Evolutionary conservation across 345 rosid species (phyloP).

Genomic region (Clarkia xantiana): DNA sequence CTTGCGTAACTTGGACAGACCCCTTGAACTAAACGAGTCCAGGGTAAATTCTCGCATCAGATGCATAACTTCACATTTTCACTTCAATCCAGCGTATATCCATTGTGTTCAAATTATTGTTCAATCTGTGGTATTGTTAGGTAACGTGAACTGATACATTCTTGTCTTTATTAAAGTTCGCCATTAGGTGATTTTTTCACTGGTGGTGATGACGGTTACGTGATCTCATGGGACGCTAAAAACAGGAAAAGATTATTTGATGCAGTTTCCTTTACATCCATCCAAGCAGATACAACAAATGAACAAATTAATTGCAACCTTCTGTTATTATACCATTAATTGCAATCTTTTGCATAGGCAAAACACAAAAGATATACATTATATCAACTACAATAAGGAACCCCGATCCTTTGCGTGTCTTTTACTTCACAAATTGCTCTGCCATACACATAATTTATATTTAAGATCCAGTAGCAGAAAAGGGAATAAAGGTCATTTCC

Average conservation of each 20-base stretch:
- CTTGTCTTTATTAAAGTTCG: conserved; percentile 24
- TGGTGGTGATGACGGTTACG: conserved; percentile 65
- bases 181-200: conserved; percentile 48
- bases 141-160: conserved; percentile 6
- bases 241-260: conserved; percentile 53
- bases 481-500: too few relatives aligned
- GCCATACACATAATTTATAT: too few relatives aligned
- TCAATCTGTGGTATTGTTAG: neutral
- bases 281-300: too few relatives aligned
- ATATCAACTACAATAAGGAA: too few relatives aligned
- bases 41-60: conserved; percentile 35
- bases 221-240: conserved; percentile 52
- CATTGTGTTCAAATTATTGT: conserved; percentile 7
- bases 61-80: conserved; percentile 36
- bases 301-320: too few relatives aligned
- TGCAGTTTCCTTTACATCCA: too few relatives aligned
- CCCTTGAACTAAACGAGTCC: conserved; percentile 35
- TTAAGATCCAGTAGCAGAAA: too few relatives aligned
- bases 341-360: neutral
- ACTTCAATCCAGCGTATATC: conserved; percentile 50
- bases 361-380: too few relatives aligned
- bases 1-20: conserved; percentile 41
- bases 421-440: too few relatives aligned
- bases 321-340: neutral
- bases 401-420: too few relatives aligned